Conservation (phyloP, 306 rosid genomes). For the Acacia confusa region DNA sequence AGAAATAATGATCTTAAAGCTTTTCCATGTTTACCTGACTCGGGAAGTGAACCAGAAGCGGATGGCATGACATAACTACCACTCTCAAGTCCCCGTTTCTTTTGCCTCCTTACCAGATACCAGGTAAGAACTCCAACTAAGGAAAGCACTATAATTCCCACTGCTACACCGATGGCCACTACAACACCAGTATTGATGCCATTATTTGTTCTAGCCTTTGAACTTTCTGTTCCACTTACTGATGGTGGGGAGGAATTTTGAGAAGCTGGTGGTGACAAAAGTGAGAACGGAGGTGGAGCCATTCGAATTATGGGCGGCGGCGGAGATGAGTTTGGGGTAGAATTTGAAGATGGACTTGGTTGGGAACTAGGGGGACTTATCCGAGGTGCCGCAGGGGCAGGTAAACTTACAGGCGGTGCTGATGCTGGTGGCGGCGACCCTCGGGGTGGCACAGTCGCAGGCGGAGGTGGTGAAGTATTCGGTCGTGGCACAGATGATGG, state of each 20-base stretch:
- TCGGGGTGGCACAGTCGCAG: conserved; percentile 27
- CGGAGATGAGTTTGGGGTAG: conserved; percentile 44
- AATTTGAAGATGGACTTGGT: conserved; percentile 45
- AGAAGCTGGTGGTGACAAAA: conserved; percentile 29
- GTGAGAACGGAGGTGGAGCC: conserved; percentile 48
- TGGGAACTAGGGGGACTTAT: conserved; percentile 40
- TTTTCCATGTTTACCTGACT: conserved; percentile 59
- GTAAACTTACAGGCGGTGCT: conserved; percentile 4
- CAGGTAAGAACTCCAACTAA: conserved; percentile 65
- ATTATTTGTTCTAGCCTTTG: conserved; percentile 37
- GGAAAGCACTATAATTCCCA: conserved; percentile 50
- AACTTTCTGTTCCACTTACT: conserved; percentile 30
- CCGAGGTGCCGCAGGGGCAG: conserved; percentile 37
- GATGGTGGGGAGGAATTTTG: conserved; percentile 19
- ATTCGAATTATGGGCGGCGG: conserved; percentile 35
- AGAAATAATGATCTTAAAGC: background rate
- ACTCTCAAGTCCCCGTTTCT: conserved; percentile 44
- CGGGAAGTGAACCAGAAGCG: conserved; percentile 50
- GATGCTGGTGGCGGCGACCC: conserved; percentile 34
- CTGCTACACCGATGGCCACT: conserved; percentile 53
- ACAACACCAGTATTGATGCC: conserved; percentile 55
- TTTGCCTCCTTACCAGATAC: conserved; percentile 57
- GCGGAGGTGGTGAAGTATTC: conserved; percentile 38
- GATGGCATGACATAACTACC: conserved; percentile 70
- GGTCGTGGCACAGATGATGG: conserved; percentile 27